phyloP scores from a whole-genome alignment of 768 basidiomycete species.

The Suillus alpinus region DNA sequence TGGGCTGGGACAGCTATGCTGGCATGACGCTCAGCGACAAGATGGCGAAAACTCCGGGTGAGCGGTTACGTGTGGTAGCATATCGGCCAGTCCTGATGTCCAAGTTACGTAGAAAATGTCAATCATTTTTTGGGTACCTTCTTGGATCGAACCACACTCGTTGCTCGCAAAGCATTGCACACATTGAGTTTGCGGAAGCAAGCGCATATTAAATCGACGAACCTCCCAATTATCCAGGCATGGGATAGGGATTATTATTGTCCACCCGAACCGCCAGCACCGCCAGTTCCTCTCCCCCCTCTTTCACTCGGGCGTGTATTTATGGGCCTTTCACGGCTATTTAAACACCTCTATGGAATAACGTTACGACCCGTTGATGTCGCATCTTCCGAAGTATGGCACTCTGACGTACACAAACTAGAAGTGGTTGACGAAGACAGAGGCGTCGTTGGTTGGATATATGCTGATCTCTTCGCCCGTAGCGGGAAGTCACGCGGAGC shows the following conservation, averaged over 20 bases:
- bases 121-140: conserved; percentile 80
- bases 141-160: conserved; percentile 74
- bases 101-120: conserved; percentile 65
- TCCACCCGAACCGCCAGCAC: conserved; percentile 71
- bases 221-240: conserved; percentile 72
- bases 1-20: conserved; percentile 84
- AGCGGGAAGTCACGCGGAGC: conserved; percentile 86
- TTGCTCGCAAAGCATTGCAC: conserved; percentile 71
- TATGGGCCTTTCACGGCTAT: conserved; percentile 87
- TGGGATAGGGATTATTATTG: conserved; percentile 98
- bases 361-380: conserved; percentile 69
- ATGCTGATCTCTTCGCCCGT: conserved; percentile 86
- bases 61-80: conserved; percentile 14
- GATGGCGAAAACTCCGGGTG: conserved; percentile 95
- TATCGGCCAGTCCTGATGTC: conserved; percentile 3
- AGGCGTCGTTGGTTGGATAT: conserved; percentile 91
- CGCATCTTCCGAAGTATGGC: conserved; percentile 83
- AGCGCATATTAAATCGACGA: conserved; percentile 55
- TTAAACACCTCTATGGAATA: conserved; percentile 85
- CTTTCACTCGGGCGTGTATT: conserved; percentile 90
- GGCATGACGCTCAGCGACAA: conserved; percentile 89
- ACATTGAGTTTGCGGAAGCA: conserved; percentile 72
- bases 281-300: conserved; percentile 68
- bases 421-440: conserved; percentile 89
- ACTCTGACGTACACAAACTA: conserved; percentile 82